Conservation (phyloP, 2,329 filamentous ascomycete genomes). For the Hymenoscyphus occultus region DNA sequence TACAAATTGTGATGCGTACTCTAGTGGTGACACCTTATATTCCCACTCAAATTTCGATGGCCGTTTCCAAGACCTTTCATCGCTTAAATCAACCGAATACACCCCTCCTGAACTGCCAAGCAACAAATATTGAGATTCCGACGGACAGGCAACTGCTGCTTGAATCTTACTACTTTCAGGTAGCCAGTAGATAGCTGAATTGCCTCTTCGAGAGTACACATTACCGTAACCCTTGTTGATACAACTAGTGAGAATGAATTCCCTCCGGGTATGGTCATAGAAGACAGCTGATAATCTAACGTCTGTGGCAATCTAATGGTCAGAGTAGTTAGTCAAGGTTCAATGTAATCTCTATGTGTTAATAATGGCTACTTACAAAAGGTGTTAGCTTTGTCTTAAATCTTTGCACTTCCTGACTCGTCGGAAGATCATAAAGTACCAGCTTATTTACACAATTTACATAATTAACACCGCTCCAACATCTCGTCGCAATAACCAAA, state of each 20-base stretch:
- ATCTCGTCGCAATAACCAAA: not conserved
- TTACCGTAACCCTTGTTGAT: not conserved
- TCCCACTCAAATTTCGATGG: not conserved
- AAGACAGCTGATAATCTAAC: not conserved
- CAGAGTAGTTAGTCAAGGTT: too few relatives aligned
- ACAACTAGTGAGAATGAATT: not conserved
- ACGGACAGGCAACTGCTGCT: not conserved
- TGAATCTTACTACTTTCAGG: not conserved
- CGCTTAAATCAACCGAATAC: not conserved
- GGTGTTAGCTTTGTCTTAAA: not conserved
- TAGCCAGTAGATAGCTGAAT: not conserved
- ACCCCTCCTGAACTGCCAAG: not conserved
- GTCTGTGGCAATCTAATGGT: not conserved
- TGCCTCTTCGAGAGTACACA: not conserved
- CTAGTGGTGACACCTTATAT: not conserved
- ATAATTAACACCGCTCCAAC: not conserved
- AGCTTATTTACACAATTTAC: not conserved
- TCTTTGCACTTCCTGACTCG: not conserved
- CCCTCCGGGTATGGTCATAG: not conserved
- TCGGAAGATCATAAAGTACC: not conserved
- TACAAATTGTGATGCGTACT: not conserved
- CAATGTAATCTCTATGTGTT: too few relatives aligned
- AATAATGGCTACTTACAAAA: not conserved
- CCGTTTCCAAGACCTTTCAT: not conserved
- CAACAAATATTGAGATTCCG: not conserved